phyloP scores from a whole-genome alignment of 805 yeast species.

The Cyberlindnera mississippiensis region DNA sequence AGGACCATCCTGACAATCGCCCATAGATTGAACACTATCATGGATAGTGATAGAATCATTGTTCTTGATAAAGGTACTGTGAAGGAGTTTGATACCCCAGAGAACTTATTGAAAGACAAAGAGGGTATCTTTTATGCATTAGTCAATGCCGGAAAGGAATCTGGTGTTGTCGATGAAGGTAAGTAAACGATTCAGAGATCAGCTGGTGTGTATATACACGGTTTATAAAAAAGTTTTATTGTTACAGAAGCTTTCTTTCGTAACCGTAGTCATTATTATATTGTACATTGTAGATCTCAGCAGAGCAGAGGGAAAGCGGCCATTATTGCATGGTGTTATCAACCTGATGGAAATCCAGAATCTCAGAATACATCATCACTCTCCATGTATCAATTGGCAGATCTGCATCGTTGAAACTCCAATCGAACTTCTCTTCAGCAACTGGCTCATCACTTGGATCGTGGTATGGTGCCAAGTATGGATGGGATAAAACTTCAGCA shows the following conservation, averaged over 20 bases:
- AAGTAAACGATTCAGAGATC: not conserved
- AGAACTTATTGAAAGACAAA: constrained; percentile 56
- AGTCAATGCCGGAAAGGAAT: constrained; percentile 50
- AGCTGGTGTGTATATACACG: not conserved
- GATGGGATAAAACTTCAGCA: constrained; percentile 83
- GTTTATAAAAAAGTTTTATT: no score
- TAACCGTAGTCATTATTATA: no score
- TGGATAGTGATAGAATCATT: constrained; percentile 74
- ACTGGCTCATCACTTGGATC: constrained; percentile 97
- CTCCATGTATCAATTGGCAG: constrained; percentile 98
- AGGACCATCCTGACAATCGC: constrained; percentile 83
- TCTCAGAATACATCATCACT: constrained; percentile 98
- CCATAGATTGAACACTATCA: constrained; percentile 76
- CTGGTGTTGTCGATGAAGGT: constrained; percentile 9
- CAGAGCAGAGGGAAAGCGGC: not conserved
- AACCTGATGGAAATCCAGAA: constrained; percentile 91
- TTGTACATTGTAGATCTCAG: no score
- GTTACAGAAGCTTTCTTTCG: no score
- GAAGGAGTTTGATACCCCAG: constrained; percentile 74
- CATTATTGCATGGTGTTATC: constrained; percentile 21
- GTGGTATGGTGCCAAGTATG: constrained; percentile 91
- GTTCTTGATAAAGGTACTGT: constrained; percentile 74
- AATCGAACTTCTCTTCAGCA: constrained; percentile 89
- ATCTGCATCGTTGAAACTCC: constrained; percentile 98
- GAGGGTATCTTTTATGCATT: constrained; percentile 74